Base-by-base conservation (phyloP, 257 asterid species). In the Nicotiana tabacum region DNA sequence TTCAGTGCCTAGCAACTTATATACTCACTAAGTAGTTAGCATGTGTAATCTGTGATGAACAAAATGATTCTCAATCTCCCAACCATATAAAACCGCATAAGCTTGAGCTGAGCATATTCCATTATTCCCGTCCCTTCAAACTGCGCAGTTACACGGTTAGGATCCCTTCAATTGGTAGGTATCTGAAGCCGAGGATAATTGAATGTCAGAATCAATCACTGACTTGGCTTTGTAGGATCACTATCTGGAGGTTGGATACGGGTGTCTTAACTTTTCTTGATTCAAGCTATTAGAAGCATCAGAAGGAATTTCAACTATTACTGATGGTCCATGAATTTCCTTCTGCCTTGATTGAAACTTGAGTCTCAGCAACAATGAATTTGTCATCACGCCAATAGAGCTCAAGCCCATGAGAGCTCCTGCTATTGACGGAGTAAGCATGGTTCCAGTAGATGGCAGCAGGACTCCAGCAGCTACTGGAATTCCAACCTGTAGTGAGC, bases 381-480 rank as follows among this genome's bases (percentile, higher is more conserved):
- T 96, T 62, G 95, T 80, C 98, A 93, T 92, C 64, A 96, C 99
- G 21, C 98, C 99, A 53, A 96, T 88, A 32, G 98, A 96, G 90
- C 99, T 96, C 85, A 96, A 88, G 65, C 99, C 99, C 99, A 96
- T 96, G 61, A 96, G 94, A 62, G 97, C 99, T 70, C 99, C 99
- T 3, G 99, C 98, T 68, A 96, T 90, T 56, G 99, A 96, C 77
- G 99, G 99, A 58, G 99, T 93, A 29, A 96, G 94, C 94, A 96
- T 92, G 57, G 95, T 94, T 84, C 99, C 98, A 2, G 94, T 91
- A 77, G 89, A 90, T 46, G 99, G 98, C 83, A 96, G 90, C 87
- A 96, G 87, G 6, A 88, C 87, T 56, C 99, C 98, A 81, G 99
- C 98, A 79, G 99, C 98, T 74, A 96, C 93, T 61, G 99, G 99